Evolutionary conservation across 768 basidiomycete species (phyloP).

Genomic region (Jaapia argillacea): DNA sequence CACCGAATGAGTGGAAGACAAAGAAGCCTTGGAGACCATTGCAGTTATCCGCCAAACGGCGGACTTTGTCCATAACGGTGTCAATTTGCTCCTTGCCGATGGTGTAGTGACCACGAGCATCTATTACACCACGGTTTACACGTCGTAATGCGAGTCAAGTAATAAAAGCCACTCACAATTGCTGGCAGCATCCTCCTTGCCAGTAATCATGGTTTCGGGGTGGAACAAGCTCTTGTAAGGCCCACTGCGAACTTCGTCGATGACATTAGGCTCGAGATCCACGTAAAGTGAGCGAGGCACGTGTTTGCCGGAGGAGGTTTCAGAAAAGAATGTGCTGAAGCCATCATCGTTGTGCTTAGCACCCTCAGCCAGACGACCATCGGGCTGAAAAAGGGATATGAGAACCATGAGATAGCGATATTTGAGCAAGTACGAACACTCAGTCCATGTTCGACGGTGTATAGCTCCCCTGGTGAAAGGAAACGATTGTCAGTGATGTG

Average conservation of each 20-base stretch:
- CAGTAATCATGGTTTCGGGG: conserved; percentile 95
- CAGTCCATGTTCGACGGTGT: conserved; percentile 97
- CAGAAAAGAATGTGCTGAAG: conserved; percentile 99
- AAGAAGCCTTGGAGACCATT: conserved; percentile 99
- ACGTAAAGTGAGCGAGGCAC: conserved; percentile 97
- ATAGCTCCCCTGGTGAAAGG: conserved; percentile 76
- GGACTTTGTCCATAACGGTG: conserved; percentile 92
- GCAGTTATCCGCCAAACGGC: conserved; percentile 96
- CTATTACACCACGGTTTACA: no score
- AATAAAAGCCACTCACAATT: conserved; percentile 76
- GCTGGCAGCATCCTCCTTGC: conserved; percentile 99
- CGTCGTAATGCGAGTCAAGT: no score
- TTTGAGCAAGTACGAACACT: conserved; percentile 51
- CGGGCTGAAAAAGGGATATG: conserved; percentile 50
- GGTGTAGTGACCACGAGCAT: conserved; percentile 98
- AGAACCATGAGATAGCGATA: conserved; percentile 1
- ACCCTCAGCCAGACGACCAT: conserved; percentile 80
- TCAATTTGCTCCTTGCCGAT: conserved; percentile 98
- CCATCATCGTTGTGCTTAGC: conserved; percentile 77
- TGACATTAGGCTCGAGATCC: conserved; percentile 94
- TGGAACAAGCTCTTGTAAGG: conserved; percentile 97
- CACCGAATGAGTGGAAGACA: conserved; percentile 99
- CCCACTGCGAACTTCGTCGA: conserved; percentile 94
- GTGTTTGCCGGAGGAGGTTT: conserved; percentile 93
- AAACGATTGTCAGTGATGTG: conserved; percentile 15